phyloP scores from a whole-genome alignment of 768 basidiomycete species.

The Candolleomyces eurysporus region DNA sequence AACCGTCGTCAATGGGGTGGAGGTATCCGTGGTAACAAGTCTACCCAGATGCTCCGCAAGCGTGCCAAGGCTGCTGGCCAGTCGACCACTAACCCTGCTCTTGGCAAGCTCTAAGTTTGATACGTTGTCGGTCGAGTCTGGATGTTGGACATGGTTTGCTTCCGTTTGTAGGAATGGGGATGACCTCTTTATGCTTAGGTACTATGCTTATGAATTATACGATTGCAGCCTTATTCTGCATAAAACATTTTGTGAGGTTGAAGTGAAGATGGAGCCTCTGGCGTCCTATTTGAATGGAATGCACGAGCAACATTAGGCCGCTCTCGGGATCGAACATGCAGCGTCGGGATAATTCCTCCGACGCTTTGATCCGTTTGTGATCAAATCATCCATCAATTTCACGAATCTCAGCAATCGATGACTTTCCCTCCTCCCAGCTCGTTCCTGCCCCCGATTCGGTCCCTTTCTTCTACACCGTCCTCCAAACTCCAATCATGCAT shows the following conservation, averaged over 20 bases:
- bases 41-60: conserved; percentile 89
- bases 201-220: too few relatives aligned
- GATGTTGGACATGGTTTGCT: too few relatives aligned
- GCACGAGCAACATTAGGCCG: too few relatives aligned
- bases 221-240: too few relatives aligned
- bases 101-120: conserved; percentile 76
- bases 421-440: conserved; percentile 42
- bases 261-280: too few relatives aligned
- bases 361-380: background rate
- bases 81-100: conserved; percentile 48
- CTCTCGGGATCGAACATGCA: too few relatives aligned
- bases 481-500: conserved; percentile 43
- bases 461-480: conserved; percentile 33
- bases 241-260: too few relatives aligned
- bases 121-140: too few relatives aligned
- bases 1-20: conserved; percentile 92
- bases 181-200: too few relatives aligned
- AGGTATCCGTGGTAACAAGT: conserved; percentile 93
- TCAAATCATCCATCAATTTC: background rate
- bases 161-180: too few relatives aligned
- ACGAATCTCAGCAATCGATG: background rate
- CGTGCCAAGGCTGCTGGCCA: conserved; percentile 90
- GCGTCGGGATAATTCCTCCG: too few relatives aligned
- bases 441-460: conserved; percentile 51
- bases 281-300: too few relatives aligned